Evolutionary conservation across 2,329 filamentous ascomycete genomes (phyloP).

Genomic region (Fusarium longipes): DNA sequence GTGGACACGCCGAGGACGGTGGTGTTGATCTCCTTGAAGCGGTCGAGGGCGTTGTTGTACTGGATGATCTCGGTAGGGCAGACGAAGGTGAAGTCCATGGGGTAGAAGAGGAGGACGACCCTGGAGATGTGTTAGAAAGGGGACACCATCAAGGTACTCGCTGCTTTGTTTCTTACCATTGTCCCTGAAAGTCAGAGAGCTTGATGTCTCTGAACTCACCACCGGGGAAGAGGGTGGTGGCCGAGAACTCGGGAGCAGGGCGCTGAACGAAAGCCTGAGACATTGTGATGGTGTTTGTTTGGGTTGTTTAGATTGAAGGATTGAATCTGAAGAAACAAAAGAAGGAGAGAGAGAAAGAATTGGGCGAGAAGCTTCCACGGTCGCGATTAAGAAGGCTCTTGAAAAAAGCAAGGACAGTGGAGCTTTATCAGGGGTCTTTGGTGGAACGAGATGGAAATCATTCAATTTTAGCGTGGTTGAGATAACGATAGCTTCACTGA

Average conservation of each 20-base stretch:
- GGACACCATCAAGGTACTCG: background rate
- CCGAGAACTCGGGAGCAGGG: conserved; percentile 62
- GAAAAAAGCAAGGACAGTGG: conserved; percentile 34
- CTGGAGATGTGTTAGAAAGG: conserved; percentile 47
- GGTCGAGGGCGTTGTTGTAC: conserved; percentile 69
- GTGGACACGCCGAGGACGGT: conserved; percentile 70
- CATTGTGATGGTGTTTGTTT: conserved; percentile 48
- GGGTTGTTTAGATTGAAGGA: background rate
- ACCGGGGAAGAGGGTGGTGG: conserved; percentile 61
- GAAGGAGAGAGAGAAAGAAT: background rate
- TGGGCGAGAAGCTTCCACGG: background rate
- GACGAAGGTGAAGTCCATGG: conserved; percentile 76
- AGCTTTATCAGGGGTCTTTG: conserved; percentile 27
- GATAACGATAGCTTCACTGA: conserved; percentile 20
- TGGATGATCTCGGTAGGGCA: conserved; percentile 75
- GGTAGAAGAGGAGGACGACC: conserved; percentile 74
- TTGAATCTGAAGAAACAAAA: background rate
- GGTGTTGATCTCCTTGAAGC: conserved; percentile 69
- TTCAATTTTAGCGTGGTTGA: conserved; percentile 33
- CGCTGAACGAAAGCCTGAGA: conserved; percentile 60
- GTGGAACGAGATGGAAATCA: conserved; percentile 36
- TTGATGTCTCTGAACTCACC: conserved; percentile 61
- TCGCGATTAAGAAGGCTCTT: conserved; percentile 3
- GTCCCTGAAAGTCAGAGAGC: conserved; percentile 58
- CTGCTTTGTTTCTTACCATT: conserved; percentile 55